Base-by-base conservation (phyloP, 345 rosid genomes). In the Stellera chamaejasme region DNA sequence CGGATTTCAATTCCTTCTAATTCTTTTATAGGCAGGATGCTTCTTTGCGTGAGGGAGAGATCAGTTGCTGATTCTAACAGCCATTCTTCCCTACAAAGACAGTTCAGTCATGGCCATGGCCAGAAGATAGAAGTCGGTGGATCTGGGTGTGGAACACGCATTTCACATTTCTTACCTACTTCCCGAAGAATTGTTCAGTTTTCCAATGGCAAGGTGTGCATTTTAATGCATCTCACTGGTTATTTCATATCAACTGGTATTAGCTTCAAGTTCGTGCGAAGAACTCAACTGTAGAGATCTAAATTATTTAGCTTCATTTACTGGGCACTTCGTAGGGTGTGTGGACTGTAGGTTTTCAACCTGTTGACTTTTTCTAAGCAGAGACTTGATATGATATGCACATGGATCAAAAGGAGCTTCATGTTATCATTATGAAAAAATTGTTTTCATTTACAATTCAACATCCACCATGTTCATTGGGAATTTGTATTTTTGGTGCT, bases 111-210 rank as follows among this genome's bases (percentile, higher is more conserved):
- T 42, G 84, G 88, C 39, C 84, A 78, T 55, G 19, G 76, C 56
- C 82, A 76, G 69, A 82, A 77, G 59, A 16, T 79, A 32, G 85
- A 79, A 59, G 84, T 74, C 53, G 79, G 92, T 47, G 85, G 82
- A 48, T 65, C 82, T 54, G 77, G 80, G 48, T 48, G 54, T 55
- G 76, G 72, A 48, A 82, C 88, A 67, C 86, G 84, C 2, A 72
- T 86, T 16, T 86, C 90, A 50, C 87, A 83, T 71, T 86, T 86
- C 58, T 76, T 86, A 36, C 90, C 87, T 2, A 85, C 90, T 23
- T 85, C 94, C 41, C 84, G 90, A 26, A 83, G 90, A 52, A 85
- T 85, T 46, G 90, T 85, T 51, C 94, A 85, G 54, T 85, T 85
- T 66, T 85, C 94, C 15, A 80, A 85, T 59, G 90, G 80, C 61